Conservation (phyloP, 352 stramenopile species). For the Salisapilia sapeloensis region DNA sequence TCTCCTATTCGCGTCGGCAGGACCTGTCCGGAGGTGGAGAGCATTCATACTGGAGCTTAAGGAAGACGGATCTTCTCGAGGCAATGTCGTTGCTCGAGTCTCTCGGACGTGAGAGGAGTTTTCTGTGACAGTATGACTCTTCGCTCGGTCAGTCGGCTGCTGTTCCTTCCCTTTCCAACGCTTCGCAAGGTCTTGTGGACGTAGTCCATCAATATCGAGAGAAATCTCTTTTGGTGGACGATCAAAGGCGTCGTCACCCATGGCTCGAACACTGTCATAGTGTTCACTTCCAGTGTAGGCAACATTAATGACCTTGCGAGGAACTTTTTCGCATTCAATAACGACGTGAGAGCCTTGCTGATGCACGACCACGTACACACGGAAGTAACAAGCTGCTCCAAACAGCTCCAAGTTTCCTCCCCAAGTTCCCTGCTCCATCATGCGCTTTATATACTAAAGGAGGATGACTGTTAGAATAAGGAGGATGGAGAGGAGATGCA, state of each 20-base stretch:
- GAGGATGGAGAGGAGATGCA: neutral
- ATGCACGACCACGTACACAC: constrained; percentile 63
- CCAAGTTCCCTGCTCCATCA: constrained; percentile 67
- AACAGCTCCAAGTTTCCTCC: constrained; percentile 74
- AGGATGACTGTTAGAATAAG: constrained; percentile 2
- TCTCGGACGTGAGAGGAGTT: too few relatives aligned
- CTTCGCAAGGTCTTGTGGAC: constrained; percentile 29
- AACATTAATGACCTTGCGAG: constrained; percentile 29
- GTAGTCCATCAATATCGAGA: constrained; percentile 41
- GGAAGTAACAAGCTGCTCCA: constrained; percentile 45
- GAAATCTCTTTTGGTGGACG: constrained; percentile 21
- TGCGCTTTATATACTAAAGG: constrained; percentile 51
- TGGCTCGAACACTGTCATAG: constrained; percentile 59
- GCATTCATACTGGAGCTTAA: too few relatives aligned
- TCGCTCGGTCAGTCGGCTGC: constrained; percentile 1
- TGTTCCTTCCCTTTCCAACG: constrained; percentile 5
- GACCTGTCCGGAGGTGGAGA: too few relatives aligned
- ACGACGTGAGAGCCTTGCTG: constrained; percentile 44
- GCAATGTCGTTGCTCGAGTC: too few relatives aligned
- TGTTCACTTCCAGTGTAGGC: constrained; percentile 64
- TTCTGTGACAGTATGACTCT: too few relatives aligned
- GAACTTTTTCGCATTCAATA: constrained; percentile 50
- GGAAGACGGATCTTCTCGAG: too few relatives aligned
- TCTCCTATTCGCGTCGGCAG: too few relatives aligned
- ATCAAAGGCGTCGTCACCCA: constrained; percentile 11